These are phyloP conservation scores for Elongisporangium undulatum DNA, from an alignment of 352 stramenopile genomes.

Conservation along the genomic window DNA sequence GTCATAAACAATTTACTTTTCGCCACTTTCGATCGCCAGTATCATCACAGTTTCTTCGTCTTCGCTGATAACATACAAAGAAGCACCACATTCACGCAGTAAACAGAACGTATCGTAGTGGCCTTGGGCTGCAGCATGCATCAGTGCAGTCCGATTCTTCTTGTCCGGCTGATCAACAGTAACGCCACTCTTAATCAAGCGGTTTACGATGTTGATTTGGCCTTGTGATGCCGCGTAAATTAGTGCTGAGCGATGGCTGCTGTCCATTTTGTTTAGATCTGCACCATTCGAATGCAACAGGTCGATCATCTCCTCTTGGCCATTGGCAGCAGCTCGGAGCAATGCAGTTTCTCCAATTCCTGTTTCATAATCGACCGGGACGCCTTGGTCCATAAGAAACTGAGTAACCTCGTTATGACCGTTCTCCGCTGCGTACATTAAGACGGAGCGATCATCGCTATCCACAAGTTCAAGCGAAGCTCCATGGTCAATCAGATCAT, in stretches of 20 bases:
- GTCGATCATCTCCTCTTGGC: background rate
- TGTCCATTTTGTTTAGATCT: background rate
- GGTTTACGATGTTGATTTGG: background rate
- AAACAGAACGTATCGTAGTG: background rate
- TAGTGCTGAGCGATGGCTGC: background rate
- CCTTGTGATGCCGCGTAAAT: background rate
- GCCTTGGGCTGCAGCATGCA: background rate
- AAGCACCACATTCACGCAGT: background rate
- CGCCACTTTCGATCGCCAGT: background rate
- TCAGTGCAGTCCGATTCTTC: background rate
- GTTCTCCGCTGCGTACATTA: background rate
- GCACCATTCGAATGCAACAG: background rate
- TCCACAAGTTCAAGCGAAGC: background rate
- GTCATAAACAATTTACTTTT: background rate
- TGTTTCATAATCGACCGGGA: background rate
- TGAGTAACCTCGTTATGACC: conserved; percentile 1
- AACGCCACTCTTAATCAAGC: background rate
- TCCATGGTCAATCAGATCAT: background rate
- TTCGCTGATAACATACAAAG: background rate
- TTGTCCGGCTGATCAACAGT: background rate
- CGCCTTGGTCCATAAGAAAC: background rate
- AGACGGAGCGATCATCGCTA: background rate
- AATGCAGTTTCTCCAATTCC: background rate
- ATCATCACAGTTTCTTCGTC: background rate
- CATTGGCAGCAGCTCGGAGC: background rate